Evolutionary conservation across 805 yeast genomes (phyloP), one percentile per base, ranked within the genome.

Genomic region (Tetrapisispora iriomotensis): DNA sequence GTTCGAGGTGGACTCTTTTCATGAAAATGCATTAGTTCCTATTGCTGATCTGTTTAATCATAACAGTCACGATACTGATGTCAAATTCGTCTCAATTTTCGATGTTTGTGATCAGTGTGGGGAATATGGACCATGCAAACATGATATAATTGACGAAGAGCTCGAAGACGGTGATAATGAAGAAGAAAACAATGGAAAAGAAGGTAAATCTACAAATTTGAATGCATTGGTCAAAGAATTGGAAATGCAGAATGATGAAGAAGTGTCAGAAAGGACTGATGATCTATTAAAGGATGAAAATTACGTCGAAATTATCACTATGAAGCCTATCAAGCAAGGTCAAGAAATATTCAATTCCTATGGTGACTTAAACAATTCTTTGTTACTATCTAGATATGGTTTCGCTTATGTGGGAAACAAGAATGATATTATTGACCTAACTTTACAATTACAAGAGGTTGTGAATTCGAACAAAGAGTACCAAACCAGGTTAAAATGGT

Each of bases 1-100:
- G 1, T 88, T 90, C 56, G 78, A 77, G 29, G 74, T 88, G 22
- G 97, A 90, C 58, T 68, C 68, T 36, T 87, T 60, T 54, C 85
- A 81, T 49, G 82, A 77, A 24, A 67, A 79, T 23, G 85, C 83
- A 0, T 63, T 90, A 36, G 95, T 88, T 19, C 96, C 96, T 0
- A 84, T 87, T 13, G 96, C 96, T 0, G 95, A 88, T 60, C 63
- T 90, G 26, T 85, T 87, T 62, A 88, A 88, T 48, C 96, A 87
- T 53, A 57, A 68, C 6, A 69, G 62, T 12, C 76, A 59, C 1
- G 51, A 61, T 6, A 87, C 83, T 44, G 68, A 74, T 48, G 86
- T 79, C 8, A 80, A 78, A 58, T 84, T 86, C 53, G 82, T 75
- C 42, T 64, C 78, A 3, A 44, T 68, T 3, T 71, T 56, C 29